phyloP scores from a whole-genome alignment of 129 eudicot genomes.

The Helichrysum umbraculigerum region DNA sequence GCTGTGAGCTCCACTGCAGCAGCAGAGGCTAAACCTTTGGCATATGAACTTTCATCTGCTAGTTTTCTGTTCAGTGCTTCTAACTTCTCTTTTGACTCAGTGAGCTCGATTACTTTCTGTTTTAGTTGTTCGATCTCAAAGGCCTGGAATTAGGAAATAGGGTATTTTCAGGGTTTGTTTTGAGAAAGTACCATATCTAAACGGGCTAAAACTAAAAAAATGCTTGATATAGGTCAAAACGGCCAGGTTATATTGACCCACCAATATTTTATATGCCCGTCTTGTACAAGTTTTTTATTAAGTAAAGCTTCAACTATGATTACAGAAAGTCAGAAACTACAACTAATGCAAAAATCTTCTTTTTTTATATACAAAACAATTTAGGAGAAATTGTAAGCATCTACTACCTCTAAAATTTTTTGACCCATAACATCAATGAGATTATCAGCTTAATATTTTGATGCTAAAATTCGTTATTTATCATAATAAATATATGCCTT shows the following conservation, averaged over 20 bases:
- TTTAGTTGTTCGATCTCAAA: constrained; percentile 70
- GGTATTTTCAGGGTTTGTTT: background rate
- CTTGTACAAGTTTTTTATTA: background rate
- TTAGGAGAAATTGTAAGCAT: background rate
- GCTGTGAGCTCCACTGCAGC: constrained; percentile 96
- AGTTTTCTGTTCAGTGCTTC: constrained; percentile 78
- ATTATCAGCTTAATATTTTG: background rate
- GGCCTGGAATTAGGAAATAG: constrained; percentile 37
- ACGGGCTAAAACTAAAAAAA: background rate
- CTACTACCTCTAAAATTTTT: background rate
- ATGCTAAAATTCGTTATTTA: background rate
- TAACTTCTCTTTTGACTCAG: constrained; percentile 59
- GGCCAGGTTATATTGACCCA: background rate
- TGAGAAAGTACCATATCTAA: background rate
- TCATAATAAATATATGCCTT: too few species aligned
- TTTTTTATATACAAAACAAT: background rate
- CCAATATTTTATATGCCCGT: background rate
- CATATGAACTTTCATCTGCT: constrained; percentile 91
- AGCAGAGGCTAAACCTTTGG: constrained; percentile 97
- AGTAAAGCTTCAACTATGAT: background rate
- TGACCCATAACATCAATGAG: background rate
- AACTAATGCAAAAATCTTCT: background rate
- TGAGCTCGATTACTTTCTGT: constrained; percentile 53
- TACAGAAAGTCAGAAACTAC: background rate
- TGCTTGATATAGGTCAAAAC: background rate